Evolutionary conservation across 2,329 filamentous ascomycete genomes (phyloP).

Genomic region (Curvularia sp.): DNA sequence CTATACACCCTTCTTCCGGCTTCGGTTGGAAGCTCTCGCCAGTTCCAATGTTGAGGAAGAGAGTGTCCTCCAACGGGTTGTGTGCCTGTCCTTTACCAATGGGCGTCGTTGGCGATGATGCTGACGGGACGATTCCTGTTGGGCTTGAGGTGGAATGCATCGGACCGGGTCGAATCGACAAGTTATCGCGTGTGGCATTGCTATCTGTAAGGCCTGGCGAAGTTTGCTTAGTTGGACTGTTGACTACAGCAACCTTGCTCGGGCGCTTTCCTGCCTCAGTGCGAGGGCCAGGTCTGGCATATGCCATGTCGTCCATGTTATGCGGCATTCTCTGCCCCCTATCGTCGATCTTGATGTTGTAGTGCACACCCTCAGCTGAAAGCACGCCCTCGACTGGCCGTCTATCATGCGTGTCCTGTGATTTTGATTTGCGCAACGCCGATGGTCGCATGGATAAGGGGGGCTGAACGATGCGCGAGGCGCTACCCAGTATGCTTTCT

Average conservation of each 20-base stretch:
- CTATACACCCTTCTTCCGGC: constrained; percentile 55
- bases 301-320: constrained; percentile 32
- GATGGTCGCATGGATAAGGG: constrained; percentile 60
- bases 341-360: constrained; percentile 51
- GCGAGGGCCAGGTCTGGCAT: constrained; percentile 27
- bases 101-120: constrained; percentile 40
- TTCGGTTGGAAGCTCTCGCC: constrained; percentile 58
- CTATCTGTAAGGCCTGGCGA: constrained; percentile 27
- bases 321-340: constrained; percentile 33
- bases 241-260: constrained; percentile 20
- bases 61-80: constrained; percentile 68
- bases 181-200: constrained; percentile 42
- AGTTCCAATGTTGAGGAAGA: constrained; percentile 79
- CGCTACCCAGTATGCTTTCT: constrained; percentile 66
- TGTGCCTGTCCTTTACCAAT: constrained; percentile 65
- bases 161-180: constrained; percentile 42
- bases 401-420: constrained; percentile 61
- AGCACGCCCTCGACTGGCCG: constrained; percentile 58
- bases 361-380: constrained; percentile 63
- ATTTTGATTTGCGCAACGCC: constrained; percentile 55
- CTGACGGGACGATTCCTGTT: constrained; percentile 2
- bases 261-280: constrained; percentile 16
- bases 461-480: constrained; percentile 65
- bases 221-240: constrained; percentile 30
- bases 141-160: constrained; percentile 34